phyloP scores from a whole-genome alignment of 1,284 basidiomycete genomes.

The Trichosporon asahii region DNA sequence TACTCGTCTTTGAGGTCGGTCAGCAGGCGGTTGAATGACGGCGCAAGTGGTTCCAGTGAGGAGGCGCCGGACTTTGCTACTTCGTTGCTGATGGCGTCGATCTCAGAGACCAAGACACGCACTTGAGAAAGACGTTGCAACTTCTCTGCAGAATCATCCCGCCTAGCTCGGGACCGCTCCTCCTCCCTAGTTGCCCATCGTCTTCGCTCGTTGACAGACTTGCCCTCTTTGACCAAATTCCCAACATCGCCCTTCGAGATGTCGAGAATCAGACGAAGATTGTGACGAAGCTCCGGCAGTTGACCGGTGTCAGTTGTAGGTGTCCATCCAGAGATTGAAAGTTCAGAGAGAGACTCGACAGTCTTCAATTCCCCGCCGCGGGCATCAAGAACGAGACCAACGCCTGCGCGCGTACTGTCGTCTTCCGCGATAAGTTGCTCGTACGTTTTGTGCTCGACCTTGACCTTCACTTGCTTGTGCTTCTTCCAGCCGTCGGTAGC shows the following conservation, averaged over 20 bases:
- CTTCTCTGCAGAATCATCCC: neutral
- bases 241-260: conserved; percentile 76
- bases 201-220: conserved; percentile 71
- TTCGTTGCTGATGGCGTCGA: conserved; percentile 63
- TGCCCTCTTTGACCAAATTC: conserved; percentile 84
- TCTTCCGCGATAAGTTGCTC: conserved; percentile 83
- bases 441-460: conserved; percentile 88
- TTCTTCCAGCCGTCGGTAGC: conserved; percentile 52
- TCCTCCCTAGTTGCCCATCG: conserved; percentile 60
- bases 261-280: conserved; percentile 80
- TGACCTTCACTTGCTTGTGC: conserved; percentile 76
- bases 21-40: conserved; percentile 66
- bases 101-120: conserved; percentile 67
- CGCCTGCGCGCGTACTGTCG: conserved; percentile 54
- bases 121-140: conserved; percentile 46
- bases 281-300: conserved; percentile 93
- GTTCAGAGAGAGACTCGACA: conserved; percentile 73
- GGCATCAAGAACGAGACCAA: conserved; percentile 90
- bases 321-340: conserved; percentile 74
- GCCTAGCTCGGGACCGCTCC: conserved; percentile 60
- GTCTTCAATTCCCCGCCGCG: conserved; percentile 81
- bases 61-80: conserved; percentile 59
- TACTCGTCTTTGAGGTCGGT: conserved; percentile 74
- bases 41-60: conserved; percentile 67
- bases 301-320: conserved; percentile 77